Conservation (phyloP, 306 rosid species). For the Quercus gilva region DNA sequence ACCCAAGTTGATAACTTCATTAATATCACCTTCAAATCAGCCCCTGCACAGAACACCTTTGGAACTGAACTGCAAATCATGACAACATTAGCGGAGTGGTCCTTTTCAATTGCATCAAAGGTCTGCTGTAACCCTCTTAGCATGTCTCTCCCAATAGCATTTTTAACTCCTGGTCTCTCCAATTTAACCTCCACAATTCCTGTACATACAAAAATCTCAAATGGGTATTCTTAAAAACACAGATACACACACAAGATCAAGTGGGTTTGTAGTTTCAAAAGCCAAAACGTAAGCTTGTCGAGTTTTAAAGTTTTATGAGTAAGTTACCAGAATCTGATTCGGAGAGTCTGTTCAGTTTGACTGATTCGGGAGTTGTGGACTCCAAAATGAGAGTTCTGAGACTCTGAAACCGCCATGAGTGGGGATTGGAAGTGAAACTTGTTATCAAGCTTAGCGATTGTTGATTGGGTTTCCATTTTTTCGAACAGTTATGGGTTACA, state of each 20-base stretch:
- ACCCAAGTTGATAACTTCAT: not conserved
- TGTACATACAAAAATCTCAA: slow-evolving; percentile 22
- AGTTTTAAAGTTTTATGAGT: not conserved
- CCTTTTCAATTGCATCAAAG: slow-evolving; percentile 53
- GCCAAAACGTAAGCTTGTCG: not conserved
- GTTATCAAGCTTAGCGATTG: slow-evolving; percentile 12
- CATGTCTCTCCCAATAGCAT: slow-evolving; percentile 84
- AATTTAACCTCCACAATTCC: slow-evolving; percentile 73
- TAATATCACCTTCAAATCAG: slow-evolving; percentile 53
- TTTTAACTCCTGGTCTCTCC: slow-evolving; percentile 66
- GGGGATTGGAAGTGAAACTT: slow-evolving; percentile 4
- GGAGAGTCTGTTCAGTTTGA: slow-evolving; percentile 57
- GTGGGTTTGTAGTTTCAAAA: not conserved
- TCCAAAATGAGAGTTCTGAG: slow-evolving; percentile 63
- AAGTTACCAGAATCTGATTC: slow-evolving; percentile 61
- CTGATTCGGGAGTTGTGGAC: slow-evolving; percentile 45
- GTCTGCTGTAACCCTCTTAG: slow-evolving; percentile 49
- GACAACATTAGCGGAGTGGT: slow-evolving; percentile 57
- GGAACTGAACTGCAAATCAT: slow-evolving; percentile 73
- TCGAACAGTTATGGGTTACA: slow-evolving; percentile 10
- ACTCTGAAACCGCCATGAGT: slow-evolving; percentile 36
- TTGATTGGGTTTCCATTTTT: slow-evolving; percentile 27
- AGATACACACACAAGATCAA: not conserved
- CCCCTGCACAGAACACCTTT: slow-evolving; percentile 68
- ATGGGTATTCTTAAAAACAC: not conserved